These are phyloP conservation scores for Plasmodium sp. DNA, from an alignment of 169 alveolate genomes.

Conservation along the genomic window DNA sequence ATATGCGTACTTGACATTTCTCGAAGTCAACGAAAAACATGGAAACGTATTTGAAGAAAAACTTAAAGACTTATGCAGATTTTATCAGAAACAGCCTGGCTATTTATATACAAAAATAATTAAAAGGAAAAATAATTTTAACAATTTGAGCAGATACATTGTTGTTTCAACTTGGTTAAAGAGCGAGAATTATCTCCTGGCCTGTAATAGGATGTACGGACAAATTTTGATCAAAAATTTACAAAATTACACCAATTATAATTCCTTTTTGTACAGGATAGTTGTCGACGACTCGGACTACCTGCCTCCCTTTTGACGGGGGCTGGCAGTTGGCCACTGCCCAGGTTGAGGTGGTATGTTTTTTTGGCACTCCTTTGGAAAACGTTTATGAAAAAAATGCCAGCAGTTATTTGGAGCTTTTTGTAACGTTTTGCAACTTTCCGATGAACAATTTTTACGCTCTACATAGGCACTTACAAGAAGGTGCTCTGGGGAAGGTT, in stretches of 20 bases:
- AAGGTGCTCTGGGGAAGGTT: not conserved
- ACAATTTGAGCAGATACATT: slow-evolving; percentile 70
- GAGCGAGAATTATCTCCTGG: slow-evolving; percentile 64
- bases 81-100: slow-evolving; percentile 84
- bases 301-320: slow-evolving; percentile 35
- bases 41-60: slow-evolving; percentile 78
- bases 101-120: slow-evolving; percentile 43
- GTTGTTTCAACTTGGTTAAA: slow-evolving; percentile 84
- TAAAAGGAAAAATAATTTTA: slow-evolving; percentile 22
- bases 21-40: slow-evolving; percentile 76
- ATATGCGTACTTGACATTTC: slow-evolving; percentile 82
- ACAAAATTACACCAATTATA: slow-evolving; percentile 56
- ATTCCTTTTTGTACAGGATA: slow-evolving; percentile 79
- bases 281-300: slow-evolving; percentile 84
- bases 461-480: not conserved
- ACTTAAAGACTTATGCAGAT: slow-evolving; percentile 81
- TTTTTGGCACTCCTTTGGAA: not conserved
- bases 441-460: not conserved
- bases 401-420: not conserved
- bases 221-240: slow-evolving; percentile 69
- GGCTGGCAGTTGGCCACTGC: not conserved
- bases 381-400: not conserved
- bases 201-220: slow-evolving; percentile 65
- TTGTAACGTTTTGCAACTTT: not conserved
- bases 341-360: not conserved